Conservation (phyloP, 2,329 filamentous ascomycete genomes). For the Phaeoacremonium minimum region DNA sequence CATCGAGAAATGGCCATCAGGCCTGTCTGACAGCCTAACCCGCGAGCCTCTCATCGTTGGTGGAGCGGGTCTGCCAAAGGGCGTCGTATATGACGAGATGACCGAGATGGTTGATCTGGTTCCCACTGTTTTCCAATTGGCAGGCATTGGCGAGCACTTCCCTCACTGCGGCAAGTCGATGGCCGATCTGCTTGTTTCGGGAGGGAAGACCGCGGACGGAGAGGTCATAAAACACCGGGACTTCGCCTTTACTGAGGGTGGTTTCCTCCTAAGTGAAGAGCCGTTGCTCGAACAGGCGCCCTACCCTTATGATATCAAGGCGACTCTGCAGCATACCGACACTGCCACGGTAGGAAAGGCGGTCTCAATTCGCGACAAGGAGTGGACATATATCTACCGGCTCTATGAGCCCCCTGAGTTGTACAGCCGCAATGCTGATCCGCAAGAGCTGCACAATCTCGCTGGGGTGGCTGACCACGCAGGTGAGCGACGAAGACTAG, state of each 20-base stretch:
- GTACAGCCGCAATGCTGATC: slow-evolving; percentile 29
- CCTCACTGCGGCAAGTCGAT: slow-evolving; percentile 27
- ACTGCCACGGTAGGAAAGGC: slow-evolving; percentile 34
- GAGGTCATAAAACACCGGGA: slow-evolving; percentile 22
- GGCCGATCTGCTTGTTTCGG: slow-evolving; percentile 1
- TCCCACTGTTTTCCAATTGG: slow-evolving; percentile 35
- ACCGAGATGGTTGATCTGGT: slow-evolving; percentile 40
- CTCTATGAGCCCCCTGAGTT: slow-evolving; percentile 38
- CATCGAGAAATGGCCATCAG: slow-evolving; percentile 44
- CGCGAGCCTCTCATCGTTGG: slow-evolving; percentile 39
- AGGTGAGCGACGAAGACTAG: slow-evolving; percentile 5
- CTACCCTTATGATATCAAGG: slow-evolving; percentile 40
- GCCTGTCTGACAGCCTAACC: slow-evolving; percentile 32
- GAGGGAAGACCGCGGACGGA: slow-evolving; percentile 3
- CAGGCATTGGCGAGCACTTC: slow-evolving; percentile 29
- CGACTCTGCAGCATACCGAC: slow-evolving; percentile 35
- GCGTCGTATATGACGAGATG: slow-evolving; percentile 26
- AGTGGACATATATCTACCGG: slow-evolving; percentile 36
- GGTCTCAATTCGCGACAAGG: slow-evolving; percentile 25
- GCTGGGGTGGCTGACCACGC: slow-evolving; percentile 13
- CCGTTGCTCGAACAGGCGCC: slow-evolving; percentile 35
- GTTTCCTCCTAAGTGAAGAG: slow-evolving; percentile 35
- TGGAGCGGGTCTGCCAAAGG: slow-evolving; percentile 31
- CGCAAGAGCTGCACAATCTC: slow-evolving; percentile 29
- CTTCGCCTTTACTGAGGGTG: slow-evolving; percentile 35